Evolutionary conservation across 805 yeast species (phyloP), one percentile per base, ranked within the genome.

Genomic region (Kuraishia borneana): DNA sequence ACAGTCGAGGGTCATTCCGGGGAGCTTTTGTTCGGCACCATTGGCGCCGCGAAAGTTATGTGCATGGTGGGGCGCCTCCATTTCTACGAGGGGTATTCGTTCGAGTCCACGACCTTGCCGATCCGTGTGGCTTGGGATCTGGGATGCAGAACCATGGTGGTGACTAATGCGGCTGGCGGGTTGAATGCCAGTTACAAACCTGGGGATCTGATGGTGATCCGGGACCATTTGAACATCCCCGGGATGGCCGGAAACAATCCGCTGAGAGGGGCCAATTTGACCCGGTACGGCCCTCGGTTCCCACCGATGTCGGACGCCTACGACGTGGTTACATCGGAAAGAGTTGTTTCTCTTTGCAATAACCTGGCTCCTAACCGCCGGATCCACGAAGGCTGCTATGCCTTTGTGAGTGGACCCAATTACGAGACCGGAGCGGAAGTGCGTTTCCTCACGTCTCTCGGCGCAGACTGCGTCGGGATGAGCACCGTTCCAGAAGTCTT

Each of bases 141-240:
- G 46, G 84, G 80, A 0, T 74, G 78, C 20, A 55, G 64, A 30
- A 63, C 66, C 3, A 62, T 89, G 29, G 62, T 89, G 18, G 94
- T 80, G 7, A 89, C 97, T n/a, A 89, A 89, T 56, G 98, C 98
- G 1, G 94, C 96, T 2, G 98, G 97, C 31, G 96, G 96, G 1
- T 55, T 82, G 31, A 81, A 85, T 47, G 57, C 71, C 2, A 50
- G 47, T 3, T 88, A 57, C 54, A 65, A 66, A 35, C 83, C 89
- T 2, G 96, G 96, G 21, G 96, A 92, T 49, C 61, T 89, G 42
- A 89, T 92, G 97, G 67, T 92, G 32, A 72, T 89, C 42, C 69
- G 69, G 43, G 98, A 88, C 53, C 98, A 89, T 54, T 69, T 89
- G 47, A 87, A 88, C 53, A 50, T 89, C 35, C 95, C 96, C 1